These are phyloP conservation scores for Glomus cerebriforme DNA, from an alignment of 192 early-diverging fungal genomes.

Conservation along the genomic window DNA sequence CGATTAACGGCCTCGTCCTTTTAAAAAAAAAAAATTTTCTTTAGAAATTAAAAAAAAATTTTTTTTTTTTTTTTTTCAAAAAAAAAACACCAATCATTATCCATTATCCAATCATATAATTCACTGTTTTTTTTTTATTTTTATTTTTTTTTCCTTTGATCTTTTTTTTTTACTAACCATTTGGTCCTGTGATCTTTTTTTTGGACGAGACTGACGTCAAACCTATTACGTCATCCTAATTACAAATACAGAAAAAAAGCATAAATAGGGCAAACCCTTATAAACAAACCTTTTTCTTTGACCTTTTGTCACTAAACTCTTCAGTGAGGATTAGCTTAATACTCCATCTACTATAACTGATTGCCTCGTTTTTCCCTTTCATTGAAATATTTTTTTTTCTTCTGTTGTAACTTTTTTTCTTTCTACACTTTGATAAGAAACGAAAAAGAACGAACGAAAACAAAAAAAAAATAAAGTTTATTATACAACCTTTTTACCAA, in stretches of 20 bases:
- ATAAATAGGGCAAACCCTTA: neutral
- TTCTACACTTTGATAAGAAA: neutral
- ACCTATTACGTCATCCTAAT: neutral
- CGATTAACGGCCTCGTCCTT: slow-evolving; percentile 22
- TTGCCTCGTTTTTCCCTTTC: neutral
- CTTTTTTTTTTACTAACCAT: neutral
- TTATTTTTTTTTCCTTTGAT: neutral
- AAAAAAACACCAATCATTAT: neutral
- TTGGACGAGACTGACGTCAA: slow-evolving; percentile 10
- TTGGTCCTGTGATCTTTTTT: neutral
- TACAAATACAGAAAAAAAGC: slow-evolving; percentile 1
- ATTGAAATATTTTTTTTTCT: neutral
- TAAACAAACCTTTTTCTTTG: neutral
- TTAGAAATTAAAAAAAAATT: neutral
- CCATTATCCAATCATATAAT: neutral
- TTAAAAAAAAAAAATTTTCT: neutral
- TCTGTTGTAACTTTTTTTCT: neutral
- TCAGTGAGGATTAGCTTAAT: slow-evolving; percentile 22
- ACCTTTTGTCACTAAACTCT: slow-evolving; percentile 5
- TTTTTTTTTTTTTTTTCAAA: neutral
- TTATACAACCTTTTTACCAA: neutral
- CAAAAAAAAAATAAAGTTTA: neutral
- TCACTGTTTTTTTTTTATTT: neutral
- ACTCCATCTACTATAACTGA: neutral
- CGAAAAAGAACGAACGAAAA: neutral